These are phyloP conservation scores for Pseudohalonectria lignicola DNA, from an alignment of 2,329 filamentous ascomycete species.

Conservation along the genomic window DNA sequence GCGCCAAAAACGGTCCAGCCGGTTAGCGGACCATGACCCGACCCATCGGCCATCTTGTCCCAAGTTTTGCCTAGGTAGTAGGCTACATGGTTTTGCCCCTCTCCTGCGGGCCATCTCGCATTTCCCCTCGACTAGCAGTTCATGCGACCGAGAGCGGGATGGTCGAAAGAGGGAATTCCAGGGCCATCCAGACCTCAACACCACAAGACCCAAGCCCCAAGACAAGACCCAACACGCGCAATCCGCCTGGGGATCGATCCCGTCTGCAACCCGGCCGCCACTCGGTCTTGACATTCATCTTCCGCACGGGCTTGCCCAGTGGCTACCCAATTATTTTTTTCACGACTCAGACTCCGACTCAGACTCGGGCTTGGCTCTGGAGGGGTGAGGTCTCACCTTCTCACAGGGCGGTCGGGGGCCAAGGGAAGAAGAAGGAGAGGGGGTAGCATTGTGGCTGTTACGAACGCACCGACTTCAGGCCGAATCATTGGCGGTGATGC, in stretches of 20 bases:
- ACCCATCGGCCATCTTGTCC: not conserved
- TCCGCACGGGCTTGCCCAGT: no score
- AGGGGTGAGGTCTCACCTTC: no score
- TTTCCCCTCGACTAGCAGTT: constrained; percentile 1
- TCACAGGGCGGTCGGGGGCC: no score
- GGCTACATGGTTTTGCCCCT: not conserved
- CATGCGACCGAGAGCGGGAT: not conserved
- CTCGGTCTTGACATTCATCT: not conserved
- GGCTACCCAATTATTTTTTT: no score
- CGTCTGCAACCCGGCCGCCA: no score
- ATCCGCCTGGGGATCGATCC: not conserved
- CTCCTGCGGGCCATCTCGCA: not conserved
- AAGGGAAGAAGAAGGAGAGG: no score
- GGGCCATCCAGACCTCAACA: not conserved
- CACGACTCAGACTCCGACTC: no score
- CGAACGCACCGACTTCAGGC: no score
- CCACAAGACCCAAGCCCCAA: not conserved
- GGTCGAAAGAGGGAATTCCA: not conserved
- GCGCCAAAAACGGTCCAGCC: no score
- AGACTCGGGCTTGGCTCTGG: no score
- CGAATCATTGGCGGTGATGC: no score
- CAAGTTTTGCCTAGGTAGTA: not conserved
- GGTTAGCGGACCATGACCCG: not conserved
- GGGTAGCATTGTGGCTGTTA: no score
- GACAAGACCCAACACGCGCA: not conserved